phyloP scores from a whole-genome alignment of 768 basidiomycete genomes.

The Punctularia strigosozonata region DNA sequence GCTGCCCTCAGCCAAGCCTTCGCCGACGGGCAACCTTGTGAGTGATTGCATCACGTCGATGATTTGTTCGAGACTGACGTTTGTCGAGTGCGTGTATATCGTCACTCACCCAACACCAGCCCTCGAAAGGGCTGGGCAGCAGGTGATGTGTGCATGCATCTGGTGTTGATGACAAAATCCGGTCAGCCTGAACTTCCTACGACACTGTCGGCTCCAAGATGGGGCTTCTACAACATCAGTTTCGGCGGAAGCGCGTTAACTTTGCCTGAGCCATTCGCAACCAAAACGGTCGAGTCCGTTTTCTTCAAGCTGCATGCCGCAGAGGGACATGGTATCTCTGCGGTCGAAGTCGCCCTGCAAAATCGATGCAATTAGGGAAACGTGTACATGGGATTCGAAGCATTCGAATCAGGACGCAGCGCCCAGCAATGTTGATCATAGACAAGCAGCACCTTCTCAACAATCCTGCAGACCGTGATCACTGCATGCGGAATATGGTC shows the following conservation, averaged over 20 bases:
- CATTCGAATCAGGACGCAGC: slow-evolving; percentile 5
- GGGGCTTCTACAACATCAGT: slow-evolving; percentile 7
- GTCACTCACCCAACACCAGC: slow-evolving; percentile 8
- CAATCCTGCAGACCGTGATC: slow-evolving; percentile 7
- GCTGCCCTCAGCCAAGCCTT: slow-evolving; percentile 7
- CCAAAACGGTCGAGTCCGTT: slow-evolving; percentile 2
- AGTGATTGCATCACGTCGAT: too few species aligned
- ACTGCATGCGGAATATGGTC: slow-evolving; percentile 8
- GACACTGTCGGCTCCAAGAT: slow-evolving; percentile 5
- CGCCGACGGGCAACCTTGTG: slow-evolving; percentile 6
- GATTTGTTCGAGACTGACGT: too few species aligned
- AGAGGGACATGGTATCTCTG: slow-evolving; percentile 5
- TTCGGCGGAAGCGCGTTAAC: slow-evolving; percentile 3
- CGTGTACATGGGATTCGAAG: slow-evolving; percentile 1
- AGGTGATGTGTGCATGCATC: slow-evolving; percentile 8
- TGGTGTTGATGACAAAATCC: slow-evolving; percentile 7
- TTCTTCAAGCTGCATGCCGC: slow-evolving; percentile 7
- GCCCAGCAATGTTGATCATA: slow-evolving; percentile 6
- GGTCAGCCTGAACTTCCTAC: slow-evolving; percentile 7
- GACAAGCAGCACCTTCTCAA: slow-evolving; percentile 5
- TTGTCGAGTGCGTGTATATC: slow-evolving; percentile 8
- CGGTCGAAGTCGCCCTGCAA: slow-evolving; percentile 5
- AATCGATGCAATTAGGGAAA: not conserved
- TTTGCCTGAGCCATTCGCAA: slow-evolving; percentile 3
- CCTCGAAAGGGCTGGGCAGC: slow-evolving; percentile 7